These are phyloP conservation scores for Albophoma yamanashiensis DNA, from an alignment of 2,329 filamentous ascomycete genomes.

Conservation along the genomic window DNA sequence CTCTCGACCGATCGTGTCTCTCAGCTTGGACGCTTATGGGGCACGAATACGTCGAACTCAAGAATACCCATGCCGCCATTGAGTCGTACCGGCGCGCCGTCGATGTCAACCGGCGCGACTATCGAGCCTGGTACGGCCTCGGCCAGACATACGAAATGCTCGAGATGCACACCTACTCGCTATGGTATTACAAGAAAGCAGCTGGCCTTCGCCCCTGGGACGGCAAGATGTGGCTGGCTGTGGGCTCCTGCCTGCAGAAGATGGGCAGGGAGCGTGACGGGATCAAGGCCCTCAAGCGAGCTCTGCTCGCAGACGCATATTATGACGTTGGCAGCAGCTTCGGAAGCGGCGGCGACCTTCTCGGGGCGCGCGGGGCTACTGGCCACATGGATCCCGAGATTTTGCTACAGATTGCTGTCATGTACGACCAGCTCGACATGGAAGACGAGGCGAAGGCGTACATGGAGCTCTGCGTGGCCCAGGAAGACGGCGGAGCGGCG, in stretches of 20 bases:
- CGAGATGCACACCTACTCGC: conserved; percentile 93
- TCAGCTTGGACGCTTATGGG: conserved; percentile 99
- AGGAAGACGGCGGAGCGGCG: conserved; percentile 64
- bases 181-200: conserved; percentile 97
- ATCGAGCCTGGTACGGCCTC: conserved; percentile 94
- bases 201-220: conserved; percentile 91
- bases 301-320: conserved; percentile 77
- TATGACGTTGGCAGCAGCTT: conserved; percentile 57
- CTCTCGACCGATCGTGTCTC: conserved; percentile 79
- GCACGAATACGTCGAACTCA: conserved; percentile 96
- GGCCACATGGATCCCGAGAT: conserved; percentile 78
- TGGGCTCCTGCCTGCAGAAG: conserved; percentile 83
- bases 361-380: conserved; percentile 38
- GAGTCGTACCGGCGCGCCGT: conserved; percentile 94
- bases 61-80: conserved; percentile 96
- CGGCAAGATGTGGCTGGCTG: conserved; percentile 97
- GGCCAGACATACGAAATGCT: conserved; percentile 96
- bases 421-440: conserved; percentile 75
- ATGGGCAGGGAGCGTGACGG: conserved; percentile 81
- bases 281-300: conserved; percentile 90
- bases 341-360: conserved; percentile 32
- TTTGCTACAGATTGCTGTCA: conserved; percentile 75
- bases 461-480: conserved; percentile 91
- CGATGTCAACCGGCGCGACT: conserved; percentile 91
- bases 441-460: conserved; percentile 76